Conservation (phyloP, 148 eudicot species). For the Talinum fruticosum region DNA sequence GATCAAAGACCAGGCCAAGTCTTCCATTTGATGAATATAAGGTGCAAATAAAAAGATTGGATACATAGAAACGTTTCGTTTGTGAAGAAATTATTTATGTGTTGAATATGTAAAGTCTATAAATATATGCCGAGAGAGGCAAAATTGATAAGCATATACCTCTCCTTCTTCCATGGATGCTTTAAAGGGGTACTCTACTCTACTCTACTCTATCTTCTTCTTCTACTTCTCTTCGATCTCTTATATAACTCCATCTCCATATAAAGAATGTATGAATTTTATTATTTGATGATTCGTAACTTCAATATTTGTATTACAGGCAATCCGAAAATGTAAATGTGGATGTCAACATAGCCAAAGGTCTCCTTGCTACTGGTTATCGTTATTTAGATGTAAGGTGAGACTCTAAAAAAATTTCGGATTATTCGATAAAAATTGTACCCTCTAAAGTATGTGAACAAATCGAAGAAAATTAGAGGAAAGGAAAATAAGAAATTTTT, state of each 20-base stretch:
- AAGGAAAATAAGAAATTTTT: too few relatives aligned
- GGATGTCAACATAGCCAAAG: constrained; percentile 52
- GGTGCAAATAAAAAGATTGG: neutral
- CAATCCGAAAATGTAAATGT: constrained; percentile 39
- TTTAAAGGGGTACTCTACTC: constrained; percentile 10
- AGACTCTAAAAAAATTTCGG: neutral
- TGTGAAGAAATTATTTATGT: too few relatives aligned
- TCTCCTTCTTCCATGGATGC: constrained; percentile 23
- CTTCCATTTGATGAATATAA: neutral
- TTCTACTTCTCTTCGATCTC: neutral
- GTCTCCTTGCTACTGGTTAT: constrained; percentile 41
- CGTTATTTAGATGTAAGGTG: constrained; percentile 63
- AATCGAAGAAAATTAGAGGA: too few relatives aligned
- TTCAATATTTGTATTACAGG: neutral
- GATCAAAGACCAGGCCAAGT: neutral
- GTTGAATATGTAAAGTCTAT: too few relatives aligned
- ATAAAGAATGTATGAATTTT: neutral
- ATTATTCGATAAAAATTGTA: too few relatives aligned
- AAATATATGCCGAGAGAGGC: too few relatives aligned
- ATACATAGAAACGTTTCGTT: neutral
- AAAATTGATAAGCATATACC: too few relatives aligned
- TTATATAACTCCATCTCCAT: neutral
- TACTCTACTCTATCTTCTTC: neutral
- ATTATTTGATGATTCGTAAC: neutral
- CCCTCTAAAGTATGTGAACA: too few relatives aligned